Conservation (phyloP, 2,329 filamentous ascomycete species). For the Pseudophaeomoniella oleicola region DNA sequence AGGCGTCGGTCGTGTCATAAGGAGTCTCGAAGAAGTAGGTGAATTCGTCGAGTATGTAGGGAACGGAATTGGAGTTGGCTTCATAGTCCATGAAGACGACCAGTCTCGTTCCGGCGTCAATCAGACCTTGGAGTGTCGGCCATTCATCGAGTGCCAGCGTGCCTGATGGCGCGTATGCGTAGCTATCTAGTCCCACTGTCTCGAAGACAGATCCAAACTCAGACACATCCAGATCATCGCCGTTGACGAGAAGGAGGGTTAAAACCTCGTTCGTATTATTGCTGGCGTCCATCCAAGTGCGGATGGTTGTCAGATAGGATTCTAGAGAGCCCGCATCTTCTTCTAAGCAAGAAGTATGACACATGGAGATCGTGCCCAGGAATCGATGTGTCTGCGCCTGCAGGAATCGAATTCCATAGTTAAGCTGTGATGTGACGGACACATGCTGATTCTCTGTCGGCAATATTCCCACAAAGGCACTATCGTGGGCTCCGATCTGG, state of each 20-base stretch:
- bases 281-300: slow-evolving; percentile 40
- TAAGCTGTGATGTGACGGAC: slow-evolving; percentile 41
- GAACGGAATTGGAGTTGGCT: slow-evolving; percentile 20
- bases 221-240: slow-evolving; percentile 26
- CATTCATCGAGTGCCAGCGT: slow-evolving; percentile 22
- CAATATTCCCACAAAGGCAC: slow-evolving; percentile 44
- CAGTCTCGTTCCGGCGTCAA: slow-evolving; percentile 24
- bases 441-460: slow-evolving; percentile 47
- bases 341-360: slow-evolving; percentile 48
- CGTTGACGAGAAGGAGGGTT: slow-evolving; percentile 49
- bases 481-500: slow-evolving; percentile 44
- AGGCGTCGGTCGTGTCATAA: slow-evolving; percentile 24
- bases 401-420: slow-evolving; percentile 48
- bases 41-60: slow-evolving; percentile 29
- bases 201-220: slow-evolving; percentile 20
- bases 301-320: slow-evolving; percentile 41
- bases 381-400: slow-evolving; percentile 45
- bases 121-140: slow-evolving; percentile 28
- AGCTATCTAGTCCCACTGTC: slow-evolving; percentile 16
- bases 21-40: slow-evolving; percentile 32
- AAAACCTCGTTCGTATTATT: slow-evolving; percentile 45
- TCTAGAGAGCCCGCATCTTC: slow-evolving; percentile 44
- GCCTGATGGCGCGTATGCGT: slow-evolving; percentile 22
- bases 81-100: slow-evolving; percentile 29
- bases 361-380: slow-evolving; percentile 37